Conservation (phyloP, 139 green algal species). For the Edaphochlamys debaryana region DNA sequence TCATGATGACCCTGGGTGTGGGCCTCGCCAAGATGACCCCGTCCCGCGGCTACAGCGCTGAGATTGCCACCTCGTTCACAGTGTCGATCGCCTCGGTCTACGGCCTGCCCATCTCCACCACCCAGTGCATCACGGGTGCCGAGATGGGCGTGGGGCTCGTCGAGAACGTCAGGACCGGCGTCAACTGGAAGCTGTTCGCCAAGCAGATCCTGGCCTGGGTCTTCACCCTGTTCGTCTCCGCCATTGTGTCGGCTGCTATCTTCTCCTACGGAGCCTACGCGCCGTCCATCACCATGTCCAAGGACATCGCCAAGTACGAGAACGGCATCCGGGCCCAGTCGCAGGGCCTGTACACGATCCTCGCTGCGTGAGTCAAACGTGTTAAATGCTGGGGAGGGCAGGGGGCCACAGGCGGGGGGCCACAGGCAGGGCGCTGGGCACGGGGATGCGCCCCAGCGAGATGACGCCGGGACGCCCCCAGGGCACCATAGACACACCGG, state of each 20-base stretch:
- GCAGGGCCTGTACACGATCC: too few species aligned
- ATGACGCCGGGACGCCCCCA: too few species aligned
- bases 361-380: too few species aligned
- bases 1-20: constrained; percentile 38
- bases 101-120: constrained; percentile 46
- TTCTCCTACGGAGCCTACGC: not conserved
- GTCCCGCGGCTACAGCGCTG: constrained; percentile 41
- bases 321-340: too few species aligned
- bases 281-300: not conserved
- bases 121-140: constrained; percentile 51
- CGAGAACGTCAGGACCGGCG: constrained; percentile 27
- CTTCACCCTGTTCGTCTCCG: constrained; percentile 44
- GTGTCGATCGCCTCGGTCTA: constrained; percentile 54
- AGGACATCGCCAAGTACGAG: not conserved
- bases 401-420: too few species aligned
- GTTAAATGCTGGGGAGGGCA: too few species aligned
- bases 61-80: constrained; percentile 51
- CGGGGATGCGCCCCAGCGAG: too few species aligned
- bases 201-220: constrained; percentile 51
- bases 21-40: constrained; percentile 44
- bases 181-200: constrained; percentile 47
- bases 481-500: too few species aligned
- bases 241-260: not conserved
- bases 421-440: too few species aligned
- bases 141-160: constrained; percentile 52